These are phyloP conservation scores for Chlorella sp. DNA, from an alignment of 139 green algal genomes.

Conservation along the genomic window DNA sequence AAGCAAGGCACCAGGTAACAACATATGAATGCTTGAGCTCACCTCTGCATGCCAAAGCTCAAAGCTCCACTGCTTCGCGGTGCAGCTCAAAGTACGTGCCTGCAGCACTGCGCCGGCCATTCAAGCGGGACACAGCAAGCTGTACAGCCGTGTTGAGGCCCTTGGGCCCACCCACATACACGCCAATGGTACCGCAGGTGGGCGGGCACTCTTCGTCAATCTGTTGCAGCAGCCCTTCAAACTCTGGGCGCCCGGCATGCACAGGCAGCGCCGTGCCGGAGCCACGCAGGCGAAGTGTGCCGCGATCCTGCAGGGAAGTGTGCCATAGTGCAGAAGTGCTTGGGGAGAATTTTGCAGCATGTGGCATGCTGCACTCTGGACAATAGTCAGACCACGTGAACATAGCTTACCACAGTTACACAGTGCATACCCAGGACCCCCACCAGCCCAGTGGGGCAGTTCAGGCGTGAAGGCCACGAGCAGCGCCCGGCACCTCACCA, in stretches of 20 bases:
- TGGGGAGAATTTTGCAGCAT: no score
- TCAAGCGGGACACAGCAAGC: not conserved
- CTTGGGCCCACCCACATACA: not conserved
- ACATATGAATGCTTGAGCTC: no score
- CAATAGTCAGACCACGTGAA: no score
- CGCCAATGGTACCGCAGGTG: not conserved
- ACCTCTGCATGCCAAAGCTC: no score
- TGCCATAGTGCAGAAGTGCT: no score
- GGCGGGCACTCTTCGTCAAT: no score
- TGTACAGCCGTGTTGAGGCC: not conserved
- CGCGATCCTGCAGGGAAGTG: not conserved
- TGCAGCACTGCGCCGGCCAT: not conserved
- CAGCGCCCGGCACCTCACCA: not conserved
- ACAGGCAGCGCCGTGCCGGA: not conserved
- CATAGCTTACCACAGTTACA: no score
- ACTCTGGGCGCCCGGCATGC: not conserved
- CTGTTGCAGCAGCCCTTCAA: not conserved
- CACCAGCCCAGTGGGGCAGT: no score
- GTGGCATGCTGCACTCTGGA: no score
- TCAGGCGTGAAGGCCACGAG: no score
- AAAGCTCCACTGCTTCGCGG: conserved; percentile 10
- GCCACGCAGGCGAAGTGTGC: not conserved
- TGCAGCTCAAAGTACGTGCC: not conserved
- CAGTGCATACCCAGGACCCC: no score
- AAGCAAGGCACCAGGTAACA: no score